These are phyloP conservation scores for Chaetomium sp. DNA, from an alignment of 2,329 filamentous ascomycete genomes.

Conservation along the genomic window DNA sequence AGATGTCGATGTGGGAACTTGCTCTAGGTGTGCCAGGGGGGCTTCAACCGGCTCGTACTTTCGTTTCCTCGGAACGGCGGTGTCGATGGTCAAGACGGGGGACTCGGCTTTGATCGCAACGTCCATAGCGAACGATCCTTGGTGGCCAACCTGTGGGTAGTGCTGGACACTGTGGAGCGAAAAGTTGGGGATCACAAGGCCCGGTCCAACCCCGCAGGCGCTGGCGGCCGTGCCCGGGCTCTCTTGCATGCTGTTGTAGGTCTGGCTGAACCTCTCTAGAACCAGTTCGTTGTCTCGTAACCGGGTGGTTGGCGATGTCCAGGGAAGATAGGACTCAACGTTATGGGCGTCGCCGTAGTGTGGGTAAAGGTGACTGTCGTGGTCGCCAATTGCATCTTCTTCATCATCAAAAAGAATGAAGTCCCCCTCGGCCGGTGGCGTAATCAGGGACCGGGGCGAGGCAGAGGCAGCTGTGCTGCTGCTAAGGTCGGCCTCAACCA, in stretches of 20 bases:
- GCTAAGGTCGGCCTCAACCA: constrained; percentile 6
- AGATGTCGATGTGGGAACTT: constrained; percentile 12
- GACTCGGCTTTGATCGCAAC: constrained; percentile 29
- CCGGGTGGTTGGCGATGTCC: constrained; percentile 36
- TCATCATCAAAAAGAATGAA: constrained; percentile 35
- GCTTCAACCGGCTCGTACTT: constrained; percentile 25
- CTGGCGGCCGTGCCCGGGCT: constrained; percentile 4
- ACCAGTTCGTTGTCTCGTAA: constrained; percentile 35
- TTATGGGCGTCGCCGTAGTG: constrained; percentile 18
- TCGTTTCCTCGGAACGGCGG: constrained; percentile 22
- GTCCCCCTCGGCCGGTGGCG: constrained; percentile 25
- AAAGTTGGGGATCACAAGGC: constrained; percentile 30
- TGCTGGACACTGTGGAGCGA: constrained; percentile 11
- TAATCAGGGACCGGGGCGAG: constrained; percentile 10
- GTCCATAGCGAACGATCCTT: background rate
- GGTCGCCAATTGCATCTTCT: constrained; percentile 27
- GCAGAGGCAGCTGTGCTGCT: background rate
- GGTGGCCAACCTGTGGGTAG: constrained; percentile 7
- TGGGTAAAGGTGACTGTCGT: constrained; percentile 25
- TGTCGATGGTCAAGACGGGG: constrained; percentile 20
- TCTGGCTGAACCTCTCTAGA: constrained; percentile 35
- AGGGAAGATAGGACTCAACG: constrained; percentile 32
- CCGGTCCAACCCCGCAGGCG: constrained; percentile 21
- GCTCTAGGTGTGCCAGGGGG: constrained; percentile 5
- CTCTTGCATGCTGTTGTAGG: constrained; percentile 29